A percentile compares a stretch with the other conserved stretches of the same genome.
phyloP scores from a whole-genome alignment of 2,329 filamentous ascomycete species.

The Ascochyta rabiei region DNA sequence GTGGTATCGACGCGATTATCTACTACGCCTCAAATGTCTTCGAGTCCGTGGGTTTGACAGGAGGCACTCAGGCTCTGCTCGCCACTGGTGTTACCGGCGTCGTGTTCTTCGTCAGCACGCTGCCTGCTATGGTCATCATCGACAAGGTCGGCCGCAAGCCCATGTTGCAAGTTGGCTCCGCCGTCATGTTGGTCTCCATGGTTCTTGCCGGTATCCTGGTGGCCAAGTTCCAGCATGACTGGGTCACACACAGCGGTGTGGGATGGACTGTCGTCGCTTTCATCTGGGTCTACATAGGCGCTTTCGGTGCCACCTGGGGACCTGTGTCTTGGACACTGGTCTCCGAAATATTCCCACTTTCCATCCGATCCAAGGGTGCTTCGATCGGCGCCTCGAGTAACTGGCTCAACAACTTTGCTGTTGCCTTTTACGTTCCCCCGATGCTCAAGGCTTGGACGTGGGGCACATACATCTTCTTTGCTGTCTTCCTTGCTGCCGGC shows the following conservation, averaged over 20 bases:
- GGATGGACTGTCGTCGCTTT: slow-evolving; percentile 40
- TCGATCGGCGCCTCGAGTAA: slow-evolving; percentile 46
- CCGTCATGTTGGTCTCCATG: slow-evolving; percentile 46
- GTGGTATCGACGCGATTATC: slow-evolving; percentile 53
- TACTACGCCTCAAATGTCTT: slow-evolving; percentile 67
- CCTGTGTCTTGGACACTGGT: slow-evolving; percentile 37
- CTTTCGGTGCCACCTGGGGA: slow-evolving; percentile 40
- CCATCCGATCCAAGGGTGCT: slow-evolving; percentile 46
- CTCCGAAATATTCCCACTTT: slow-evolving; percentile 46
- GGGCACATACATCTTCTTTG: slow-evolving; percentile 50
- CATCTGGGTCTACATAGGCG: slow-evolving; percentile 40
- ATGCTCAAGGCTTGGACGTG: slow-evolving; percentile 44
- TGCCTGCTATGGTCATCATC: slow-evolving; percentile 62
- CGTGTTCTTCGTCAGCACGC: slow-evolving; percentile 62
- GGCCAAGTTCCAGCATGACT: slow-evolving; percentile 37
- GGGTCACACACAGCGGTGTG: slow-evolving; percentile 24
- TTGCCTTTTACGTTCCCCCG: slow-evolving; percentile 43
- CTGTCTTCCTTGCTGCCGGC: slow-evolving; percentile 32
- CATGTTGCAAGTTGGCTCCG: slow-evolving; percentile 59
- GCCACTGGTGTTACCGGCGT: slow-evolving; percentile 67
- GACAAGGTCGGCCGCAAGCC: slow-evolving; percentile 64
- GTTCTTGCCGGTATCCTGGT: slow-evolving; percentile 36
- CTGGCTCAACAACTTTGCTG: slow-evolving; percentile 50
- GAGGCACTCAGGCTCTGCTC: slow-evolving; percentile 61
- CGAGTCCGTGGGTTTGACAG: slow-evolving; percentile 62